phyloP scores from a whole-genome alignment of 352 stramenopile species.

The Globisporangium nagaii region DNA sequence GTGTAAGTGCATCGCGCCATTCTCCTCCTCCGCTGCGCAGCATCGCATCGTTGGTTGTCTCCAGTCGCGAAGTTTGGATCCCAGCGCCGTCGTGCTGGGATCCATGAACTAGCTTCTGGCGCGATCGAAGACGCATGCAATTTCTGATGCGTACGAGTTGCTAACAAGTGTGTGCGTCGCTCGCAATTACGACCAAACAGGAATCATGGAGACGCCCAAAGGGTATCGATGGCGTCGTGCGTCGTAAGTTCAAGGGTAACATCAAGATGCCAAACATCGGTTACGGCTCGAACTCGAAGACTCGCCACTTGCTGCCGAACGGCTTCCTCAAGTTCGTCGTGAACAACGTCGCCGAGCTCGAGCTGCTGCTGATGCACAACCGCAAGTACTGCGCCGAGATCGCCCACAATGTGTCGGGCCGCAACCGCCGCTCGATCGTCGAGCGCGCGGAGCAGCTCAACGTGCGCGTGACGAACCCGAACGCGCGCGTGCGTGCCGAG shows the following conservation, averaged over 20 bases:
- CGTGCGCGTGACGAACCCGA: slow-evolving; percentile 98
- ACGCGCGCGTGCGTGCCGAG: slow-evolving; percentile 95
- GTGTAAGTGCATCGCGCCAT: slow-evolving; percentile 44
- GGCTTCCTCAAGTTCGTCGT: slow-evolving; percentile 99
- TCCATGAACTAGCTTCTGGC: too few species aligned
- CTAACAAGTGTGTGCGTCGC: neutral
- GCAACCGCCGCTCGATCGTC: slow-evolving; percentile 97
- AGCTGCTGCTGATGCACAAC: slow-evolving; percentile 93
- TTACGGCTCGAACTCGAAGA: slow-evolving; percentile 99
- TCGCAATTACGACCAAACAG: slow-evolving; percentile 10
- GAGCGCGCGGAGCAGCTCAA: slow-evolving; percentile 98
- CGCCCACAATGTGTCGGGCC: slow-evolving; percentile 95
- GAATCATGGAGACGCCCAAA: slow-evolving; percentile 98
- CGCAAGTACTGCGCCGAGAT: slow-evolving; percentile 99
- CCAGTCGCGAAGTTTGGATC: neutral
- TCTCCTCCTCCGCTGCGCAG: neutral
- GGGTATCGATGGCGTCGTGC: slow-evolving; percentile 99
- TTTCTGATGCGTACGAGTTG: too few species aligned
- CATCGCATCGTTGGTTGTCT: neutral
- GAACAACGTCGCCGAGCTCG: slow-evolving; percentile 97
- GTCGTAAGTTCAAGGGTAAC: slow-evolving; percentile 98
- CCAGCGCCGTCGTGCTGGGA: too few species aligned
- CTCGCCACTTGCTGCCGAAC: slow-evolving; percentile 96
- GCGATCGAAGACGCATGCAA: too few species aligned
- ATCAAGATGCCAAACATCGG: slow-evolving; percentile 98